Percentiles rank a stretch among this genome's conserved stretches.
These are phyloP conservation scores for Boletus pseudo-olivaceus DNA, from an alignment of 768 basidiomycete genomes.

Conservation along the genomic window DNA sequence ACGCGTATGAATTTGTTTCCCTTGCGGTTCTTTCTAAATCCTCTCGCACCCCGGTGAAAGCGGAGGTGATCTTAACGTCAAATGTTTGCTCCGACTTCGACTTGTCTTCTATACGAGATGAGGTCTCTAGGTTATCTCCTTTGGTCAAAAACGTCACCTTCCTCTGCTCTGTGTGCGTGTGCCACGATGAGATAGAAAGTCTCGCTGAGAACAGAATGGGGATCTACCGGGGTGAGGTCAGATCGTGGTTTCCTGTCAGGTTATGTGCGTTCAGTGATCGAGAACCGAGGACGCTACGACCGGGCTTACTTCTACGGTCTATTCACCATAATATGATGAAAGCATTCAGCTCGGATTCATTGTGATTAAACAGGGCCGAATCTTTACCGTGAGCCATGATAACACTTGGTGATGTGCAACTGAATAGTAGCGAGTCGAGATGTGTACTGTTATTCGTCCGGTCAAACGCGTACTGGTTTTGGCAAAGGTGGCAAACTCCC, in stretches of 20 bases:
- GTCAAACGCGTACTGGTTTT: slow-evolving; percentile 1
- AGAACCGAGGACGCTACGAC: neutral
- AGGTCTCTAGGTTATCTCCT: neutral
- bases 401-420: neutral
- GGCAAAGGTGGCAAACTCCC: slow-evolving; percentile 27
- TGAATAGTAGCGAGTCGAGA: neutral
- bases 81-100: slow-evolving; percentile 19
- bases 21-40: slow-evolving; percentile 7
- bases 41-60: slow-evolving; percentile 15
- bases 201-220: neutral
- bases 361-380: neutral
- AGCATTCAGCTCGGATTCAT: slow-evolving; percentile 3
- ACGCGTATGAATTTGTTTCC: slow-evolving; percentile 31
- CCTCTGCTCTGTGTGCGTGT: slow-evolving; percentile 6
- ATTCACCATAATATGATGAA: neutral
- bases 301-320: slow-evolving; percentile 18
- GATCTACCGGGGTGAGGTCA: slow-evolving; percentile 13
- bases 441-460: neutral
- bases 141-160: slow-evolving; percentile 7
- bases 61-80: slow-evolving; percentile 15
- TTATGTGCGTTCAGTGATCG: neutral
- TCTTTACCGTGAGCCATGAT: slow-evolving; percentile 21
- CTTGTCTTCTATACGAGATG: slow-evolving; percentile 3
- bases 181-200: neutral
- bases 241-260: slow-evolving; percentile 9